Base-by-base conservation (phyloP, 2,329 filamentous ascomycete genomes). In the Diplodia mutila region DNA sequence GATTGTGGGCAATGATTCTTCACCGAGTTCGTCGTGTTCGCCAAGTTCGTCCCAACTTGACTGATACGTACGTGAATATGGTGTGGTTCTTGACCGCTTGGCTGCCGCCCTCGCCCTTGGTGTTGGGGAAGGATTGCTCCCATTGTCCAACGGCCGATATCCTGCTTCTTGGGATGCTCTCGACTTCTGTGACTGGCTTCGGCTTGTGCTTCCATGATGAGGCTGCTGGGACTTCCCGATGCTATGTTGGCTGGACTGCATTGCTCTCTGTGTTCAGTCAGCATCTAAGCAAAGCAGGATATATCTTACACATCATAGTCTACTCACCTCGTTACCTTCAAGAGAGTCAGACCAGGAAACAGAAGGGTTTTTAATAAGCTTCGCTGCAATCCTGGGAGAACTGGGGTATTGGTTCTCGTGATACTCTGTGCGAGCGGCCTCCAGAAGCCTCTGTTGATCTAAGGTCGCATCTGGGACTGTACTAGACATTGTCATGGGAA, bases 391-490 rank as follows among this genome's bases (percentile, higher is more conserved):
- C 66, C 64, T 42, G 54, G 64, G 48, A 23, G 42, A 39, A 51
- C 29, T 23, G 70, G 65, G 39, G 14, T 18, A 21, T 73, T 72
- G 8, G 67, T 39, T 4, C 72, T 21, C 32, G 51, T 27, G 18
- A 74, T 69, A 34, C 75, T 76, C 73, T 25, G 70, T 72, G 54
- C 71, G 68, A 21, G 78, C 75, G 42, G 75, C 74, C 42, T 79
- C 77, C 29, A 82, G 61, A 61, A 83, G 69, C n/a, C 75, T 73
- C 69, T 79, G 75, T 69, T 81, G 78, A 21, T 77, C 80, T 12
- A 77, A 75, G 37, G 78, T 80, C 39, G 77, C 80, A 68, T 81
- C 79, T 4, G 78, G 77, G 16, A 81, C 70, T 0, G 81, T 83
- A 68, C 77, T 82, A 16, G 80, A 81, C 48, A 74, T 51, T 8